These are phyloP conservation scores for Rhodotorula sp. DNA, from an alignment of 1,284 basidiomycete species.

Conservation along the genomic window DNA sequence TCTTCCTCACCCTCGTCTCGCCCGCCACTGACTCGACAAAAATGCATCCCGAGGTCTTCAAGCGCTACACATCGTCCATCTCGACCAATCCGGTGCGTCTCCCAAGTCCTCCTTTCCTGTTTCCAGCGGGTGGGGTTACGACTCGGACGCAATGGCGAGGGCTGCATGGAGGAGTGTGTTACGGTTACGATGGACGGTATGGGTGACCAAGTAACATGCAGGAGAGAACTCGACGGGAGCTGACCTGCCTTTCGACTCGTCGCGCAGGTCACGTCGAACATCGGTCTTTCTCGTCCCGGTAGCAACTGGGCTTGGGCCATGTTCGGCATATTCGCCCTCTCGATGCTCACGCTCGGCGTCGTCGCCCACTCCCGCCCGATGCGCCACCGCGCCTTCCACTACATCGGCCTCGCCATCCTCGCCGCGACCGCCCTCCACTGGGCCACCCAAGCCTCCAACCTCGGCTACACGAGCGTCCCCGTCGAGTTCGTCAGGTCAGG, in stretches of 20 bases:
- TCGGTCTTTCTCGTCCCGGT: neutral
- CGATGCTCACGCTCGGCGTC: neutral
- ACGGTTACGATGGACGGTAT: too few species aligned
- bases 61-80: too few species aligned
- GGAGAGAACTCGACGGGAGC: neutral
- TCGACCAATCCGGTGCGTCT: too few species aligned
- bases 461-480: slow-evolving; percentile 6
- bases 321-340: slow-evolving; percentile 8
- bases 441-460: neutral
- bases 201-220: neutral
- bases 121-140: too few species aligned
- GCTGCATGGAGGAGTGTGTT: too few species aligned
- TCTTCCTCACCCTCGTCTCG: too few species aligned
- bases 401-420: slow-evolving; percentile 10
- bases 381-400: slow-evolving; percentile 8
- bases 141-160: too few species aligned
- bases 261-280: slow-evolving; percentile 1
- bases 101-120: too few species aligned
- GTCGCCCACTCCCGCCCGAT: slow-evolving; percentile 6
- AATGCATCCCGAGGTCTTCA: too few species aligned
- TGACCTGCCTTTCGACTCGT: neutral
- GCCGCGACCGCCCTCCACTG: neutral
- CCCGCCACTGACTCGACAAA: too few species aligned
- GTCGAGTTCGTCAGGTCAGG: slow-evolving; percentile 14
- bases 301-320: slow-evolving; percentile 1